These are phyloP conservation scores for Oryza brachyantha DNA, from an alignment of 176 grass and related monocot species.

Conservation along the genomic window DNA sequence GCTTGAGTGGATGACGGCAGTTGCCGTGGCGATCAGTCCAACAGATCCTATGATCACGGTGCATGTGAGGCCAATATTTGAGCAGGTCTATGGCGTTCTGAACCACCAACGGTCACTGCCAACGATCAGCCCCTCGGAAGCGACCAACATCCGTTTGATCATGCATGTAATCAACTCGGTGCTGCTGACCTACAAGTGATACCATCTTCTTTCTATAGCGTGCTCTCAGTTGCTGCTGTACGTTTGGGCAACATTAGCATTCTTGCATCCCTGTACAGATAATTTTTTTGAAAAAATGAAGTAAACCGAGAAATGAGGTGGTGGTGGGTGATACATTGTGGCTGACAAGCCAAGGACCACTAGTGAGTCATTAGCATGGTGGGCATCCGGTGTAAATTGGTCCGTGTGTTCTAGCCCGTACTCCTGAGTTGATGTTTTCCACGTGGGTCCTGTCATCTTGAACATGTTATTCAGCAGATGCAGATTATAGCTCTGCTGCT, in stretches of 20 bases:
- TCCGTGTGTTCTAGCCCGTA: neutral
- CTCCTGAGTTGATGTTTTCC: neutral
- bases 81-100: slow-evolving; percentile 68
- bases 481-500: neutral
- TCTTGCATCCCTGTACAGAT: slow-evolving; percentile 40
- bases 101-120: slow-evolving; percentile 53
- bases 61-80: slow-evolving; percentile 84
- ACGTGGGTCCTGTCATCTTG: neutral
- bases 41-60: slow-evolving; percentile 56
- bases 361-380: neutral
- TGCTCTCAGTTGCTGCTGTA: neutral
- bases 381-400: slow-evolving; percentile 28
- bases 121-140: slow-evolving; percentile 38
- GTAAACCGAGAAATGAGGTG: neutral
- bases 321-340: neutral
- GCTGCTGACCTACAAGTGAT: slow-evolving; percentile 78
- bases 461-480: neutral
- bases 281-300: slow-evolving; percentile 45
- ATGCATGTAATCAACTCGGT: slow-evolving; percentile 87
- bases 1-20: slow-evolving; percentile 75
- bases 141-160: slow-evolving; percentile 50
- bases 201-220: neutral
- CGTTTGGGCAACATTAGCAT: slow-evolving; percentile 23
- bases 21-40: slow-evolving; percentile 68
- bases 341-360: neutral